Conservation (phyloP, 495 filamentous ascomycete genomes). For the Penicillium salamii region DNA sequence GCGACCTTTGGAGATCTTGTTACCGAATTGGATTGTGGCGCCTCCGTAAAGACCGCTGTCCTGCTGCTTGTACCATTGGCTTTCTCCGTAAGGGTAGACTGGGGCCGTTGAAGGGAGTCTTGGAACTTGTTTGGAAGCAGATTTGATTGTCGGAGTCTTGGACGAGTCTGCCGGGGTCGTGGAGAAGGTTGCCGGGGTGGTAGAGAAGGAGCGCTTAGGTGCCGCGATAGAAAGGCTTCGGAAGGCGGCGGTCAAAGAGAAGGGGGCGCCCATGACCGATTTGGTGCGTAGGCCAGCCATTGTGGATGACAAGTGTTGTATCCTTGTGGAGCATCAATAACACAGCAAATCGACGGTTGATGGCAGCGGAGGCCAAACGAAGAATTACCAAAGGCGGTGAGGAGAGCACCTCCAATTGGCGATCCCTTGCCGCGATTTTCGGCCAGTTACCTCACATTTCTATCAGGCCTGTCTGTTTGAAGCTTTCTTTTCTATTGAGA, state of each 20-base stretch:
- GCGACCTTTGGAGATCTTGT: constrained; percentile 72
- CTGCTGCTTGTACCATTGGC: constrained; percentile 77
- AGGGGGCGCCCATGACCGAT: constrained; percentile 33
- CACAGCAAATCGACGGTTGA: neutral
- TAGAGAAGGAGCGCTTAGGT: constrained; percentile 44
- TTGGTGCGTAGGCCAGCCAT: constrained; percentile 34
- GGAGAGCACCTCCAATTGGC: constrained; percentile 28
- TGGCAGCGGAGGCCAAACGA: constrained; percentile 12
- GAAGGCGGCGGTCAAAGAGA: constrained; percentile 41
- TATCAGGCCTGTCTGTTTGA: constrained; percentile 8
- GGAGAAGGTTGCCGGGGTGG: constrained; percentile 30
- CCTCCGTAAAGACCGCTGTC: constrained; percentile 83
- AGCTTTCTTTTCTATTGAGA: constrained; percentile 5
- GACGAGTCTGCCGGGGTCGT: too few species aligned
- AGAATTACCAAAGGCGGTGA: constrained; percentile 25
- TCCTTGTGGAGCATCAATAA: constrained; percentile 2
- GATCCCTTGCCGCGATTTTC: constrained; percentile 40
- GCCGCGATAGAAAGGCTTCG: constrained; percentile 39
- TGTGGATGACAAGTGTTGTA: constrained; percentile 9
- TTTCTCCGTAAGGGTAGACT: constrained; percentile 81
- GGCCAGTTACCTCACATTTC: constrained; percentile 20
- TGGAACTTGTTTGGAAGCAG: constrained; percentile 35
- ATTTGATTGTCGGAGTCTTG: too few species aligned
- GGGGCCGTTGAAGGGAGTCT: constrained; percentile 53
- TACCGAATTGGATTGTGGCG: constrained; percentile 80